phyloP scores from a whole-genome alignment of 1,284 basidiomycete species.

The Flammula alnicola region DNA sequence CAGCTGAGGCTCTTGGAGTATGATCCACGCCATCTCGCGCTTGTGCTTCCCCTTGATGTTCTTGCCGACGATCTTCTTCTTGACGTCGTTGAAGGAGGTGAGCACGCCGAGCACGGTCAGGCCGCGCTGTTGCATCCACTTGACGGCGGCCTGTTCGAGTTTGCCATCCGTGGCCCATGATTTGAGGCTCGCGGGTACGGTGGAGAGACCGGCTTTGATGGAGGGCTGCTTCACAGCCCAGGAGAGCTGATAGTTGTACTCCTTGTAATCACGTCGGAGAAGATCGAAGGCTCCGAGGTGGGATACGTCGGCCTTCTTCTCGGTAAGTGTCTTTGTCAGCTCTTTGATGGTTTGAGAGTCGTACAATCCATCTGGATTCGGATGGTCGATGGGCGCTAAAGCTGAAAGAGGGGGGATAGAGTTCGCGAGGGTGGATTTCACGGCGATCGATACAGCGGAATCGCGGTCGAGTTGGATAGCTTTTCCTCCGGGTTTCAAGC shows the following conservation, averaged over 20 bases:
- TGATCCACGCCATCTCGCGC: slow-evolving; percentile 73
- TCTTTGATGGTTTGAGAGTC: slow-evolving; percentile 47
- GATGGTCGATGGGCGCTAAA: slow-evolving; percentile 33
- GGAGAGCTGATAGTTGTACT: slow-evolving; percentile 62
- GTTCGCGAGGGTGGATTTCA: slow-evolving; percentile 25
- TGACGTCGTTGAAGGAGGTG: slow-evolving; percentile 60
- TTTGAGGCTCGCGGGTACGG: slow-evolving; percentile 75
- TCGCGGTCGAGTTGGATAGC: slow-evolving; percentile 65
- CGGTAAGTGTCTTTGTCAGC: slow-evolving; percentile 55
- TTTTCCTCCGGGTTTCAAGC: slow-evolving; percentile 79
- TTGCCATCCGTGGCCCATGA: slow-evolving; percentile 48
- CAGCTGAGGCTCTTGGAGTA: slow-evolving; percentile 36
- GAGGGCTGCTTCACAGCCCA: slow-evolving; percentile 41
- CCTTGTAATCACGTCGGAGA: slow-evolving; percentile 91
- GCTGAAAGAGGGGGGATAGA: slow-evolving; percentile 49
- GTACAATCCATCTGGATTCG: slow-evolving; percentile 32
- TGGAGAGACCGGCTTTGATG: slow-evolving; percentile 68
- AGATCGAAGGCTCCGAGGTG: slow-evolving; percentile 78
- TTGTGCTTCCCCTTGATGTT: slow-evolving; percentile 63
- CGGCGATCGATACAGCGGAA: slow-evolving; percentile 61
- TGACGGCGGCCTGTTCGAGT: slow-evolving; percentile 53
- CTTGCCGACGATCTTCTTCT: slow-evolving; percentile 41
- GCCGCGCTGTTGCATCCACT: slow-evolving; percentile 69
- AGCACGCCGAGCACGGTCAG: slow-evolving; percentile 78
- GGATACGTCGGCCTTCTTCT: slow-evolving; percentile 73